Evolutionary conservation across 352 stramenopile genomes (phyloP).

Genomic region (Globisporangium solare): DNA sequence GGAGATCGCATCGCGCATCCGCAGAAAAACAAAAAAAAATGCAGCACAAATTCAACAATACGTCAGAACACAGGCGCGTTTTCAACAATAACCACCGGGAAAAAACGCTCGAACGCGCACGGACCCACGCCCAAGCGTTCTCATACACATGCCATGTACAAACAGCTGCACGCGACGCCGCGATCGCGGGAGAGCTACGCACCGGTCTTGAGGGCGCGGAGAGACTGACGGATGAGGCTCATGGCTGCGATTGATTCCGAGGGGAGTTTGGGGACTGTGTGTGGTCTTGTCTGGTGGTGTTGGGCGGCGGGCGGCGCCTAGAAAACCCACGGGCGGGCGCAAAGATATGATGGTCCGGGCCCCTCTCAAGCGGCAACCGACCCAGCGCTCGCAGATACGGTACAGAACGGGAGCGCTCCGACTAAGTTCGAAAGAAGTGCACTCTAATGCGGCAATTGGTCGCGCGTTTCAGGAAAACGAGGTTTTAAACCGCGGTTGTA

Average conservation of each 20-base stretch:
- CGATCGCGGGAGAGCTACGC: constrained; percentile 15
- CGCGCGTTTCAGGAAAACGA: too few species aligned
- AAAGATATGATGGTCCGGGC: too few species aligned
- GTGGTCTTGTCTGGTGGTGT: background rate
- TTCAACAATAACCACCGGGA: constrained; percentile 1
- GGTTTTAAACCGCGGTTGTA: too few species aligned
- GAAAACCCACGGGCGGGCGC: too few species aligned
- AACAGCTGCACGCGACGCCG: background rate
- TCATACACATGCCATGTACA: constrained; percentile 1
- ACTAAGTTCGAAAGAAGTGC: too few species aligned
- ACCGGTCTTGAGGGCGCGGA: constrained; percentile 79
- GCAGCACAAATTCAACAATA: constrained; percentile 11
- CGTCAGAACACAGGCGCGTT: background rate
- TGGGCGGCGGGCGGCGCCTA: too few species aligned
- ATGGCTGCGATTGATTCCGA: constrained; percentile 31
- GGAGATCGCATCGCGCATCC: too few species aligned
- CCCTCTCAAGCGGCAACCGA: too few species aligned
- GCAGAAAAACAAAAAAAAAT: too few species aligned
- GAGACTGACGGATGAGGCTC: constrained; percentile 79
- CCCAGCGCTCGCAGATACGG: too few species aligned
- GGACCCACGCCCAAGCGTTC: constrained; percentile 3
- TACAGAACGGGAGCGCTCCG: too few species aligned
- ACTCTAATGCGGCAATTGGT: too few species aligned
- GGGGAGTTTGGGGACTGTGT: constrained; percentile 31
- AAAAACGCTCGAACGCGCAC: background rate